phyloP scores from a whole-genome alignment of 2,329 filamentous ascomycete genomes.

The Annulohypoxylon truncatum region DNA sequence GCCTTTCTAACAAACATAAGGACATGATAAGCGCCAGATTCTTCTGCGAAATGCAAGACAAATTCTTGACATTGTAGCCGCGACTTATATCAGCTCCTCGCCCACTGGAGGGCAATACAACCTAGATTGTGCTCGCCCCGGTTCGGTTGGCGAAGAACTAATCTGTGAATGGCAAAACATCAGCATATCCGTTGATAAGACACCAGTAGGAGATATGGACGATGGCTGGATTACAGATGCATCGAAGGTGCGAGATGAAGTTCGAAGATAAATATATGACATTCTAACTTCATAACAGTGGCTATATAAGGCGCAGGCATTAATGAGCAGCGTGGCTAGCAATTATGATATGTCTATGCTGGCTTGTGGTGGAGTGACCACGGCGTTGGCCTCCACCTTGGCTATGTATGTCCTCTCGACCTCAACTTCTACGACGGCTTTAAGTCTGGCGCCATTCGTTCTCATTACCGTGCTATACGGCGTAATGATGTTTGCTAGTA shows the following conservation, averaged over 20 bases:
- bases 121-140: slow-evolving; percentile 52
- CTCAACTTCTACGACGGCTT: slow-evolving; percentile 47
- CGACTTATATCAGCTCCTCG: slow-evolving; percentile 70
- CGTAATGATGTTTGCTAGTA: slow-evolving; percentile 96
- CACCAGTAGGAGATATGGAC: slow-evolving; percentile 7
- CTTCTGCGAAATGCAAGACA: slow-evolving; percentile 83
- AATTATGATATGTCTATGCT: slow-evolving; percentile 84
- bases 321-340: slow-evolving; percentile 90
- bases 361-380: slow-evolving; percentile 53
- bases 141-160: slow-evolving; percentile 65
- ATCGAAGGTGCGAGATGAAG: slow-evolving; percentile 52
- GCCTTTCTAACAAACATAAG: slow-evolving; percentile 19
- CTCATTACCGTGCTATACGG: slow-evolving; percentile 73
- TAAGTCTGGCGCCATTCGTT: slow-evolving; percentile 57
- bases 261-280: not conserved
- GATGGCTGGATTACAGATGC: slow-evolving; percentile 58
- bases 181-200: slow-evolving; percentile 37
- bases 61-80: slow-evolving; percentile 79
- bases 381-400: slow-evolving; percentile 53
- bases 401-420: slow-evolving; percentile 45
- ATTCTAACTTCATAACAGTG: slow-evolving; percentile 60
- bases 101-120: slow-evolving; percentile 51
- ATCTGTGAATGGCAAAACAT: slow-evolving; percentile 75
- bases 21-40: slow-evolving; percentile 66
- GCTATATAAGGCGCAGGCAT: slow-evolving; percentile 76